Base-by-base conservation (phyloP, 305 asterid species). In the Fraxinus ornus region DNA sequence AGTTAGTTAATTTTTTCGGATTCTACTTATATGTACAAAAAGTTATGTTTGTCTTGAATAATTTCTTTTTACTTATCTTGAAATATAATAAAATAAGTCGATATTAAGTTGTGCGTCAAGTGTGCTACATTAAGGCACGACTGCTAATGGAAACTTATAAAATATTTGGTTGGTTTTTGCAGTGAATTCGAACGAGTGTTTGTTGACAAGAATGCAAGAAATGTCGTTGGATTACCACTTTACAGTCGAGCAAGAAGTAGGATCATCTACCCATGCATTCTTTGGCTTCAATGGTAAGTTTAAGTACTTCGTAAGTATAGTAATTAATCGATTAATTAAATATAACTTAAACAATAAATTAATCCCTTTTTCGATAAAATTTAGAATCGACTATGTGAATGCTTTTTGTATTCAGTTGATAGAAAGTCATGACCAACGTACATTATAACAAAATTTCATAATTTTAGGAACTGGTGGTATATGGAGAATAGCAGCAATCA, bases 221-320 rank as follows among this genome's bases (percentile, higher is more conserved):
- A 95, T 95, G 98, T 95, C 98, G 32, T 60, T 95, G 83, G 97
- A 94, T 87, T 95, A 95, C 79, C 99, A 95, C 83, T 94, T 95
- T 49, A 95, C 90, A 21, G 99, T 95, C 57, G 99, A 95, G 85
- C 99, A 95, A 90, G 99, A 94, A 89, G 98, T 95, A 28, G 99
- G 99, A 68, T 94, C 99, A 71, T 88, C 99, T 68, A 95, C 98
- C 81, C 98, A 93, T 91, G 98, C 98, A 47, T 95, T 95, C 89
- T 94, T 94, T 81, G 98, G 98, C 81, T 95, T 93, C 90, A 95
- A 94, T 79, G 98, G 98, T 92, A 84, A 77, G 80, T 81, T 10
- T 36, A 26, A 7, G 33, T 19, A 33, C 32, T 26, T 70, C 15
- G 30, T 10, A 2, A 66, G 74, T 12, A 66, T 26, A 66, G n/a